phyloP scores from a whole-genome alignment of 208 protist genomes.

The Leishmania lainsoni region DNA sequence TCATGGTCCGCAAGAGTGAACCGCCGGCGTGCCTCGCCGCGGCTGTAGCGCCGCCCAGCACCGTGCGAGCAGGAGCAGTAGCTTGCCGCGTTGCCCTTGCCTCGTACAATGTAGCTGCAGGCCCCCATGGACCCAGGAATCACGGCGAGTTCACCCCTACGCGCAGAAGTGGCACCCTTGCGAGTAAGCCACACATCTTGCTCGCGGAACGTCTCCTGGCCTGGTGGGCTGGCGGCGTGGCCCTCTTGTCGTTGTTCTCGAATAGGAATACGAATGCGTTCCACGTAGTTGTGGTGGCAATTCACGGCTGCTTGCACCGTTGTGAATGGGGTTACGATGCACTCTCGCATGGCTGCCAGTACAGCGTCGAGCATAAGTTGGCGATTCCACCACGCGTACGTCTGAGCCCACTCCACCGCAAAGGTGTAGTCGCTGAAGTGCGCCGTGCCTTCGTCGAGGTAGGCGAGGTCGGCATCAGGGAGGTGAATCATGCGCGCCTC shows the following conservation, averaged over 20 bases:
- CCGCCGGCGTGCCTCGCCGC: conserved; percentile 73
- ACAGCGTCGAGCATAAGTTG: conserved; percentile 83
- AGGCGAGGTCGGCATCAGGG: conserved; percentile 74
- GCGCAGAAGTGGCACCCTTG: conserved; percentile 88
- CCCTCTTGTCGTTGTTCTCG: neutral
- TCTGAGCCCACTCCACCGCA: conserved; percentile 86
- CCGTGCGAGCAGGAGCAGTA: conserved; percentile 88
- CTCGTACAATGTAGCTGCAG: conserved; percentile 86
- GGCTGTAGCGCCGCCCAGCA: conserved; percentile 73
- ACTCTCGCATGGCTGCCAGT: conserved; percentile 53
- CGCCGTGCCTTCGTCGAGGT: conserved; percentile 73
- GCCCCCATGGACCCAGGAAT: conserved; percentile 92
- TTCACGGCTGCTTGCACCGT: conserved; percentile 68
- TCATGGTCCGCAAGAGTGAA: conserved; percentile 82
- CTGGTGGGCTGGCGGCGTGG: neutral
- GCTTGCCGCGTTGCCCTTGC: conserved; percentile 71
- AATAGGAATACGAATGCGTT: conserved; percentile 29
- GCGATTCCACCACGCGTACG: conserved; percentile 78
- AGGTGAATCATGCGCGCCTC: conserved; percentile 46
- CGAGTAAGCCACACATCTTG: conserved; percentile 83
- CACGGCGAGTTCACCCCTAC: conserved; percentile 73
- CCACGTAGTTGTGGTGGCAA: conserved; percentile 94
- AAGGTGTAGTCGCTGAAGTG: conserved; percentile 87
- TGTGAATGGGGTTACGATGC: conserved; percentile 44
- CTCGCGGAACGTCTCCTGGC: conserved; percentile 9